Conservation (phyloP, 164 flowering plant genomes). For the Nymphaea colorata region DNA sequence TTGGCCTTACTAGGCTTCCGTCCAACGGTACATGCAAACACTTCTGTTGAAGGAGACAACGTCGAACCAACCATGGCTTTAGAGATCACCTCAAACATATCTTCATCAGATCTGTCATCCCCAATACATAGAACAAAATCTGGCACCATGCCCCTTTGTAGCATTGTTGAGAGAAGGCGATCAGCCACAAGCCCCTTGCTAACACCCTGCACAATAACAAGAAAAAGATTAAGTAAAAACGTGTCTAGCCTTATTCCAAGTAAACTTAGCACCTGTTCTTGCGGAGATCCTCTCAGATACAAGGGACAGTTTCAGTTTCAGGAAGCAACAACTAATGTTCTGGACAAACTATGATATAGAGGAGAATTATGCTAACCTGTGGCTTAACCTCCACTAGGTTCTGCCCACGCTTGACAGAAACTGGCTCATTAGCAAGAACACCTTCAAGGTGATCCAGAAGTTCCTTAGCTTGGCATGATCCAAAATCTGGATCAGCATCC, state of each 20-base stretch:
- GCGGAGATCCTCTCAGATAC: no score
- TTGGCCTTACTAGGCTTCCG: constrained; percentile 67
- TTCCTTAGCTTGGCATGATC: constrained; percentile 75
- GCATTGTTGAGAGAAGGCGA: constrained; percentile 41
- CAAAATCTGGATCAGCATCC: constrained; percentile 75
- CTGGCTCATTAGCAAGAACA: constrained; percentile 80
- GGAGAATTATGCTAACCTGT: constrained; percentile 30
- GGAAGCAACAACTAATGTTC: no score
- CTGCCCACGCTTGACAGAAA: constrained; percentile 62
- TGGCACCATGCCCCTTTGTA: constrained; percentile 29
- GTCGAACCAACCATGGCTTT: constrained; percentile 35
- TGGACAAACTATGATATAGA: no score
- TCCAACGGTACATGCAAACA: constrained; percentile 66
- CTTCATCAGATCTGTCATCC: constrained; percentile 73
- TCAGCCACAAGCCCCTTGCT: constrained; percentile 66
- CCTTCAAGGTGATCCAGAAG: constrained; percentile 78
- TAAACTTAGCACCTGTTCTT: no score
- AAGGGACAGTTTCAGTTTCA: no score
- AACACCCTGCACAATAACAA: constrained; percentile 43
- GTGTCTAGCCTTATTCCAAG: no score
- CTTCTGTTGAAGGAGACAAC: constrained; percentile 39
- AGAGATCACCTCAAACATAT: constrained; percentile 64
- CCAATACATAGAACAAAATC: constrained; percentile 80
- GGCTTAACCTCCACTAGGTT: constrained; percentile 66
- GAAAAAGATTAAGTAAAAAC: background rate